phyloP scores from a whole-genome alignment of 305 asterid genomes.

The Rubia peregrina region DNA sequence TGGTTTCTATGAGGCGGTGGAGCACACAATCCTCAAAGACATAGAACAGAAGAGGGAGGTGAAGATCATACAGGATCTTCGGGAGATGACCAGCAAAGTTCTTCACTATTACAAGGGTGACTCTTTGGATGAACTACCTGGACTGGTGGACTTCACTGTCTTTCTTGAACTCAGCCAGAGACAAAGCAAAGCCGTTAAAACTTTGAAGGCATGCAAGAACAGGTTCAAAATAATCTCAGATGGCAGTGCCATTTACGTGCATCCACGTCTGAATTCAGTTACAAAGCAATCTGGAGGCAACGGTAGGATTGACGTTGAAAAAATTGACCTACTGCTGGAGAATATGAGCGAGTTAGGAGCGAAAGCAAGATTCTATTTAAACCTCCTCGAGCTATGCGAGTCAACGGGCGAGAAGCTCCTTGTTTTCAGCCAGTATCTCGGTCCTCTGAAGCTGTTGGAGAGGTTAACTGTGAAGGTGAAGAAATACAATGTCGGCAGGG shows the following conservation, averaged over 20 bases:
- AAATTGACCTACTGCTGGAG: conserved; percentile 46
- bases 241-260: conserved; percentile 83
- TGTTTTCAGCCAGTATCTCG: conserved; percentile 80
- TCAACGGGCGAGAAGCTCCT: conserved; percentile 70
- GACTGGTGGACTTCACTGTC: conserved; percentile 78
- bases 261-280: conserved; percentile 58
- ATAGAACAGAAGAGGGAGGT: conserved; percentile 56
- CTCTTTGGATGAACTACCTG: conserved; percentile 90
- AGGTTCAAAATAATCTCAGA: conserved; percentile 68
- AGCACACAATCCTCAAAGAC: conserved; percentile 64
- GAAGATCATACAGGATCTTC: conserved; percentile 70
- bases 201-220: conserved; percentile 32
- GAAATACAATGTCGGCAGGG: conserved; percentile 61
- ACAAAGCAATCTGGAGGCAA: conserved; percentile 47
- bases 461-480: conserved; percentile 55
- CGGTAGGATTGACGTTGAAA: conserved; percentile 44
- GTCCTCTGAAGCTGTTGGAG: conserved; percentile 77
- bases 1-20: conserved; percentile 69
- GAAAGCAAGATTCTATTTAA: conserved; percentile 70
- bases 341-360: conserved; percentile 53
- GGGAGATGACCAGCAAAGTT: conserved; percentile 79
- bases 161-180: conserved; percentile 50
- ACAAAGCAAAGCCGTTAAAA: conserved; percentile 49
- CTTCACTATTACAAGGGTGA: conserved; percentile 93
- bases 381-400: conserved; percentile 83